Percentiles rank a stretch among this genome's conserved stretches.
These are phyloP conservation scores for Euphorbia celastroides DNA, from an alignment of 441 rosid genomes.

Conservation along the genomic window DNA sequence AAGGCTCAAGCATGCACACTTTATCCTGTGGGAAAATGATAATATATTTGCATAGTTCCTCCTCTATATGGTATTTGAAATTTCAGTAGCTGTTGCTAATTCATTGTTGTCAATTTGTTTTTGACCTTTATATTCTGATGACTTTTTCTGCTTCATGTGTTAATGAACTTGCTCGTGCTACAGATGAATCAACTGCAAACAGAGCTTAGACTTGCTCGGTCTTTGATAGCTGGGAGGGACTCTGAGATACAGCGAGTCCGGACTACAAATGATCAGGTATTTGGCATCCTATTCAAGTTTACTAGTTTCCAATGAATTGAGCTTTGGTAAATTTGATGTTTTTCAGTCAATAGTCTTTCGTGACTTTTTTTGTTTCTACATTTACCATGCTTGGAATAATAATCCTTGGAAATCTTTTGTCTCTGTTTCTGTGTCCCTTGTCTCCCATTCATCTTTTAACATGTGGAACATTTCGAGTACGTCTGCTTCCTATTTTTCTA, in stretches of 20 bases:
- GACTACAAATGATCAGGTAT: slow-evolving; percentile 78
- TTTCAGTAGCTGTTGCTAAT: neutral
- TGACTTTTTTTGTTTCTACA: too few relatives aligned
- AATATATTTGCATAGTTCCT: neutral
- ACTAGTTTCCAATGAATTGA: neutral
- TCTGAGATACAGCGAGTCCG: slow-evolving; percentile 76
- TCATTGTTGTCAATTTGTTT: neutral
- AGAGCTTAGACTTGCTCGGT: slow-evolving; percentile 83
- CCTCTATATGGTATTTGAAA: neutral
- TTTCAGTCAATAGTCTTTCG: too few relatives aligned
- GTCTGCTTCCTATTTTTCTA: too few relatives aligned
- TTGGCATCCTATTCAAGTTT: neutral
- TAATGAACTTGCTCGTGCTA: slow-evolving; percentile 16
- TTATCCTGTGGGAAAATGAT: too few relatives aligned
- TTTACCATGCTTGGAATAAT: too few relatives aligned
- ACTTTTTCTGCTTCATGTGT: neutral
- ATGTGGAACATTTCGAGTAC: too few relatives aligned
- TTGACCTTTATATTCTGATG: neutral
- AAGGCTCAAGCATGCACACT: too few relatives aligned
- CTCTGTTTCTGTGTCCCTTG: too few relatives aligned
- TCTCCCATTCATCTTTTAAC: too few relatives aligned
- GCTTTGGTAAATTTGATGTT: neutral
- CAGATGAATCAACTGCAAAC: slow-evolving; percentile 95
- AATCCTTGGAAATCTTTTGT: too few relatives aligned
- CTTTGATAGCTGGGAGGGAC: slow-evolving; percentile 84